A percentile compares a stretch with the other conserved stretches of the same genome.
Evolutionary conservation across 495 filamentous ascomycete genomes (phyloP).

Genomic region (Paragyromitra xinjiangensis): DNA sequence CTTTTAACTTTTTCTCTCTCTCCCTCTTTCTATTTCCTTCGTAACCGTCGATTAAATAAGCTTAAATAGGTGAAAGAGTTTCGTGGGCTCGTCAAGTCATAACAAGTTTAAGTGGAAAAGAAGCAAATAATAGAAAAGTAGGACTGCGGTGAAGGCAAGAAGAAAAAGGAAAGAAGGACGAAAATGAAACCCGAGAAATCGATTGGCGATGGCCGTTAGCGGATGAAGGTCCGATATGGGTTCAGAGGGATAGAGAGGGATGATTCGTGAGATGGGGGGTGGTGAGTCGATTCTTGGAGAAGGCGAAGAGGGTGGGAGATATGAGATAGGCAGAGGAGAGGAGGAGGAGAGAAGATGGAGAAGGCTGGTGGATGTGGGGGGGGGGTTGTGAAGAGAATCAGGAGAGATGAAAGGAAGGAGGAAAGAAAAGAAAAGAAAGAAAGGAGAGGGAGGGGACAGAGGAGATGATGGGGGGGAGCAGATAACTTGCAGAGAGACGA

Average conservation of each 20-base stretch:
- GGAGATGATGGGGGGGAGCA: slow-evolving; percentile 13
- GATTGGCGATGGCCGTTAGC: slow-evolving; percentile 49
- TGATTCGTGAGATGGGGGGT: slow-evolving; percentile 33
- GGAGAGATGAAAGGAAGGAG: slow-evolving; percentile 16
- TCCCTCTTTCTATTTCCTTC: background rate
- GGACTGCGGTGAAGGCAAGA: slow-evolving; percentile 28
- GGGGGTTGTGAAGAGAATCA: background rate
- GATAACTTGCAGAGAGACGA: slow-evolving; percentile 26
- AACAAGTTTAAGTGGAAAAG: slow-evolving; percentile 26
- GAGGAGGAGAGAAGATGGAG: background rate
- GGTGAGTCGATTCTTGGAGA: slow-evolving; percentile 22
- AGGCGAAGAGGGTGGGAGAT: slow-evolving; percentile 34
- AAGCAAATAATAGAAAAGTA: slow-evolving; percentile 29
- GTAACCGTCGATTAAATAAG: slow-evolving; percentile 50
- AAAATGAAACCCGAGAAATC: slow-evolving; percentile 22
- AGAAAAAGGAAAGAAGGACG: slow-evolving; percentile 30
- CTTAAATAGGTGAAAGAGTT: slow-evolving; percentile 46
- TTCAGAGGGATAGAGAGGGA: slow-evolving; percentile 20
- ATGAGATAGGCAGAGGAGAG: background rate
- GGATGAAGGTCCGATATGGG: slow-evolving; percentile 26
- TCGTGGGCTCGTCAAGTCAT: slow-evolving; percentile 55
- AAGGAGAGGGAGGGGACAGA: background rate
- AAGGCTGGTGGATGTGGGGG: slow-evolving; percentile 24
- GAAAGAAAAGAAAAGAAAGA: slow-evolving; percentile 35
- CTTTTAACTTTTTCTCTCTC: slow-evolving; percentile 21